These are phyloP conservation scores for Glycine latifolia DNA, from an alignment of 306 rosid genomes.

Conservation along the genomic window DNA sequence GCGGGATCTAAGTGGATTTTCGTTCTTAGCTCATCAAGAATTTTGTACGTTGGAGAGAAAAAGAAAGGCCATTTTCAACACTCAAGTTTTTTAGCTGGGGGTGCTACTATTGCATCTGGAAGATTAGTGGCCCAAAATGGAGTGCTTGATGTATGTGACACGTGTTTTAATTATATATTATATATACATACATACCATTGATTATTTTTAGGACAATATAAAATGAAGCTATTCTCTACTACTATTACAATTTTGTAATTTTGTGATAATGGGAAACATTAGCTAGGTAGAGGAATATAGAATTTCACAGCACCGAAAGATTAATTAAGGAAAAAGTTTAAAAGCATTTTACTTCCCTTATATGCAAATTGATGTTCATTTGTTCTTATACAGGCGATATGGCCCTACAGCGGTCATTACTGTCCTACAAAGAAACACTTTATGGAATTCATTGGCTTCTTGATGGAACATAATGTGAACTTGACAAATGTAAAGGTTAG, in stretches of 20 bases:
- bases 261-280: not conserved
- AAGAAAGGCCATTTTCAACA: constrained; percentile 84
- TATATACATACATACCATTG: not conserved
- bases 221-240: not conserved
- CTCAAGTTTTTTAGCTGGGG: constrained; percentile 90
- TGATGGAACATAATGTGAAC: constrained; percentile 73
- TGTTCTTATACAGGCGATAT: constrained; percentile 67
- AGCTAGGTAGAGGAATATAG: not conserved
- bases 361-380: constrained; percentile 26
- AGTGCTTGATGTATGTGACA: constrained; percentile 64
- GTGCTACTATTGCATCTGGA: constrained; percentile 83
- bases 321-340: not conserved
- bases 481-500: constrained; percentile 86
- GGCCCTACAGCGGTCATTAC: constrained; percentile 95
- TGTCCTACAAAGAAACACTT: constrained; percentile 76
- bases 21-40: constrained; percentile 76
- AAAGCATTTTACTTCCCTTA: constrained; percentile 19
- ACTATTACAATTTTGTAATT: not conserved
- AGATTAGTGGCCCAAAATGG: constrained; percentile 76
- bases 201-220: not conserved
- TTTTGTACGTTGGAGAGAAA: constrained; percentile 76
- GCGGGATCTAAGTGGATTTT: constrained; percentile 90
- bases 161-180: not conserved
- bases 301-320: not conserved
- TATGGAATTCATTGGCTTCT: constrained; percentile 67